A percentile compares a stretch with the other conserved stretches of the same genome.
These are phyloP conservation scores for Ruellia speciosa DNA, from an alignment of 305 asterid species.

Conservation along the genomic window DNA sequence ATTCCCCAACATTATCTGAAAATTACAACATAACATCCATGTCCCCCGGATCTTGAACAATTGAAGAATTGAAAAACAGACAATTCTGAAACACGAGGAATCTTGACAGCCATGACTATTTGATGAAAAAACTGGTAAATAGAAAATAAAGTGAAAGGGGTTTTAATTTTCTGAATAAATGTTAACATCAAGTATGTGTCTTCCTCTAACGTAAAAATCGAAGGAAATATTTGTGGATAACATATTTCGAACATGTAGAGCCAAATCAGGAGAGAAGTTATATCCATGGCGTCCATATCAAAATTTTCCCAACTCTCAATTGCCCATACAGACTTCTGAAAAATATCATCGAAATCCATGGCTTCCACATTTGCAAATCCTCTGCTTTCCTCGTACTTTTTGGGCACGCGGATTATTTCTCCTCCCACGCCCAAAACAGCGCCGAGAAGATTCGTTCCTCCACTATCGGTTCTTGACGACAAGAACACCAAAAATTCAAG, in stretches of 20 bases:
- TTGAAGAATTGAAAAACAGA: conserved; percentile 1
- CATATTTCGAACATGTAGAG: no score
- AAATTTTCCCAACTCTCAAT: background rate
- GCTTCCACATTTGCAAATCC: conserved; percentile 45
- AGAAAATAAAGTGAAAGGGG: no score
- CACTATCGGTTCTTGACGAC: conserved; percentile 41
- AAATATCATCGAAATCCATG: conserved; percentile 28
- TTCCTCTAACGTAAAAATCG: no score
- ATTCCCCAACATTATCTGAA: conserved; percentile 13
- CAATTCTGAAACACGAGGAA: conserved; percentile 23
- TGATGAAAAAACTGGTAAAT: no score
- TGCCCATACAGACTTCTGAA: background rate
- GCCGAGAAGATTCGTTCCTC: conserved; percentile 36
- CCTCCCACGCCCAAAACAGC: conserved; percentile 65
- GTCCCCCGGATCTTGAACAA: conserved; percentile 19
- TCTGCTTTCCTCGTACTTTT: conserved; percentile 47
- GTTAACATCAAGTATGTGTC: no score
- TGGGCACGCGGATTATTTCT: conserved; percentile 47
- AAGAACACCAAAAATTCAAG: conserved; percentile 29
- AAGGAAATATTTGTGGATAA: no score
- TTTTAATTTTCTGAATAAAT: no score
- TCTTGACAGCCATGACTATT: conserved; percentile 22
- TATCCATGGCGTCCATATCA: background rate
- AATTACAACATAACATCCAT: conserved; percentile 20
- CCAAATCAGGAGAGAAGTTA: no score